Evolutionary conservation across 2,329 filamentous ascomycete genomes (phyloP), one percentile per base, ranked within the genome.

Genomic region (Gaeumannomyces sp.): DNA sequence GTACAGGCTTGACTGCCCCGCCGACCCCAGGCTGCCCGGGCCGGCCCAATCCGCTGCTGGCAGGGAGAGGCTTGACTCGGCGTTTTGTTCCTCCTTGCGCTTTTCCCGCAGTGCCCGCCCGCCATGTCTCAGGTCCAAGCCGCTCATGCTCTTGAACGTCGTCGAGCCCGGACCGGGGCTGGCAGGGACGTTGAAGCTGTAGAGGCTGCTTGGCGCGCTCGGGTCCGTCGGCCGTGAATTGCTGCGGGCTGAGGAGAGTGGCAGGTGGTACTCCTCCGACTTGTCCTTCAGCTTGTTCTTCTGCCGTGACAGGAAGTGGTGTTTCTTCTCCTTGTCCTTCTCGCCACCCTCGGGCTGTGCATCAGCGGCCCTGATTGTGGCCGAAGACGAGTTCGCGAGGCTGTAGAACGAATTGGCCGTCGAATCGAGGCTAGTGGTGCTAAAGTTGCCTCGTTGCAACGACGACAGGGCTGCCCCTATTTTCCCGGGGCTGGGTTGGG

Each of bases 121-220:
- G 58, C 89, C 91, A 76, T 94, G 91, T 63, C 91, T 83, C 31
- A 94, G 78, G 75, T 94, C 91, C 59, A 94, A 79, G 0, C 90
- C 90, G 66, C 90, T 94, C 72, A 95, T 90, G 3, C 89, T 90
- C 77, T 95, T 96, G 73, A 98, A 96, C 38, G 84, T 81, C 31
- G 82, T 83, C 63, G 81, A 83, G 62, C 82, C 83, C 19, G 88
- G 86, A 0, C 84, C 88, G 1, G 91, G 90, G 66, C 89, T 92
- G 10, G 88, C 83, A 1, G 90, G 90, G 1, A 91, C 76, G 65
- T 87, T 90, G 75, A 94, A 93, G 67, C 87, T 92, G 78, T 94
- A 94, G 5, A 94, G 76, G 64, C 89, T 91, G 69, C 86, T 89
- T 0, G 91, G 89, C 3, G 89, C 89, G 71, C 80, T 88, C 0